These are phyloP conservation scores for Andrographis paniculata DNA, from an alignment of 305 asterid species.

Conservation along the genomic window DNA sequence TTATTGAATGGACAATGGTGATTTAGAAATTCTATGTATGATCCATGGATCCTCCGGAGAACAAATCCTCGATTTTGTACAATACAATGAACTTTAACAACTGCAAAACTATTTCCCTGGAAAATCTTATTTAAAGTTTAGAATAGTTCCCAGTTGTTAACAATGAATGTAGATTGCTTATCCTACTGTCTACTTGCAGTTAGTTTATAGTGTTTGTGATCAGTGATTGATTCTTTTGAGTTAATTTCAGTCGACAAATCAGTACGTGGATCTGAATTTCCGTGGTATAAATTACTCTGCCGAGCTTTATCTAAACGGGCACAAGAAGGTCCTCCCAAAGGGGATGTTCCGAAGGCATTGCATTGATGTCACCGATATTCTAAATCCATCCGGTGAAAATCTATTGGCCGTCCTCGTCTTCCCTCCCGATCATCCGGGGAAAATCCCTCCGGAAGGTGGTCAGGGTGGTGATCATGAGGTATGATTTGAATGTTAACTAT, in stretches of 20 bases:
- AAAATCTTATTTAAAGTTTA: no score
- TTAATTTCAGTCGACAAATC: slow-evolving; percentile 51
- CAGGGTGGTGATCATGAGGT: slow-evolving; percentile 99
- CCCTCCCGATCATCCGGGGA: slow-evolving; percentile 99
- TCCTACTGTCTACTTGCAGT: no score
- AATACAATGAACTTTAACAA: no score
- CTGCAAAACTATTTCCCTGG: no score
- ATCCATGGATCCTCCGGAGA: no score
- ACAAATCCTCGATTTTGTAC: no score
- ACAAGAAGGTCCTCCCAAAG: slow-evolving; percentile 72
- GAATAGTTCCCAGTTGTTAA: no score
- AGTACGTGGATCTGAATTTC: slow-evolving; percentile 64
- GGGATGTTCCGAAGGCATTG: slow-evolving; percentile 98
- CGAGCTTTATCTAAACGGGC: slow-evolving; percentile 83
- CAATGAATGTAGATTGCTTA: no score
- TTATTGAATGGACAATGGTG: no score
- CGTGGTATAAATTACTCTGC: slow-evolving; percentile 93
- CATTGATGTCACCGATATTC: slow-evolving; percentile 56
- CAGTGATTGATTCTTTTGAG: no score
- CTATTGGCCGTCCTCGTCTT: slow-evolving; percentile 79
- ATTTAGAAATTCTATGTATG: no score
- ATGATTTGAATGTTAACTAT: slow-evolving; percentile 10
- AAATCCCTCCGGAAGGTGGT: slow-evolving; percentile 84
- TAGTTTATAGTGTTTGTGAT: no score
- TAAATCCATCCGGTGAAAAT: slow-evolving; percentile 62